A percentile compares a stretch with the other conserved stretches of the same genome.
These are phyloP conservation scores for Ustanciosporium gigantosporum DNA, from an alignment of 1,284 basidiomycete species.

Conservation along the genomic window DNA sequence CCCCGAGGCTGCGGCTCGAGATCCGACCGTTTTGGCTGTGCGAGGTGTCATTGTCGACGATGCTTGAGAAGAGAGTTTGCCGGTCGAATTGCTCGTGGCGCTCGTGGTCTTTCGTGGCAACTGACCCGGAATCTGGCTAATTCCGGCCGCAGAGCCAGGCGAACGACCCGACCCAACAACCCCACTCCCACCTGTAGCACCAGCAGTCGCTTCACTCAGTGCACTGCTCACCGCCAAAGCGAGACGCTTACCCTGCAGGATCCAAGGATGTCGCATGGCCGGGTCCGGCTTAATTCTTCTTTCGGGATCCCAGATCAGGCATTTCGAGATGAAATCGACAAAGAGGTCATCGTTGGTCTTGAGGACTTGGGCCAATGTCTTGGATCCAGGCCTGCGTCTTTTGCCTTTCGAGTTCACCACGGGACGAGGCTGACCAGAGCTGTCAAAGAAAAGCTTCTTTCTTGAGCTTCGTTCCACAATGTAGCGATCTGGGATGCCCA, in stretches of 20 bases:
- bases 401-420: slow-evolving; percentile 97
- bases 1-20: too few relatives aligned
- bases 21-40: too few relatives aligned
- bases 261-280: slow-evolving; percentile 66
- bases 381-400: slow-evolving; percentile 83
- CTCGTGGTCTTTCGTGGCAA: too few relatives aligned
- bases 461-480: slow-evolving; percentile 91
- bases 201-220: too few relatives aligned
- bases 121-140: too few relatives aligned
- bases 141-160: too few relatives aligned
- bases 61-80: too few relatives aligned
- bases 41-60: too few relatives aligned
- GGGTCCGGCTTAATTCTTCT: slow-evolving; percentile 89
- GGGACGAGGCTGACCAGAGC: slow-evolving; percentile 84
- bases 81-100: too few relatives aligned
- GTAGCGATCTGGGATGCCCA: slow-evolving; percentile 92
- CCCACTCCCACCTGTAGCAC: too few relatives aligned
- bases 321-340: slow-evolving; percentile 81
- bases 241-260: slow-evolving; percentile 18
- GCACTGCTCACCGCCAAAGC: too few relatives aligned
- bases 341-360: slow-evolving; percentile 79
- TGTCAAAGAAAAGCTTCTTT: slow-evolving; percentile 94
- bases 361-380: slow-evolving; percentile 83
- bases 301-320: slow-evolving; percentile 97
- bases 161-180: too few relatives aligned